Conservation (phyloP, 1,284 basidiomycete genomes). For the Wallemia mellicola region DNA sequence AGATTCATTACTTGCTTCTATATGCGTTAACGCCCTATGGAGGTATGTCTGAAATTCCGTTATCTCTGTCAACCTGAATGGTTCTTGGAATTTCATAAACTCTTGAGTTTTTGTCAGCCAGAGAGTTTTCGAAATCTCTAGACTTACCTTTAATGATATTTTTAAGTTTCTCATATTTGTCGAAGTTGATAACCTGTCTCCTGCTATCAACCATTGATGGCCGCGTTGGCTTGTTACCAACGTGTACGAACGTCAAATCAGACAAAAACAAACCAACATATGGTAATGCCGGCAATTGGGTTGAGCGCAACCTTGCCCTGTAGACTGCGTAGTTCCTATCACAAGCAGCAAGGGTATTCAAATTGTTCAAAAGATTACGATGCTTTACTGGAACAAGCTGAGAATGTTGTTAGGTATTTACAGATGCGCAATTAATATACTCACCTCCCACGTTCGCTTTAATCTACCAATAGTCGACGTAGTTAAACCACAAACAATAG, state of each 20-base stretch:
- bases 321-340: conserved; percentile 79
- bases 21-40: conserved; percentile 9
- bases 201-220: conserved; percentile 35
- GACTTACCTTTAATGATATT: conserved; percentile 46
- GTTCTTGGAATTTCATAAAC: conserved; percentile 73
- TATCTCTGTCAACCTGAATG: conserved; percentile 51
- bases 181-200: conserved; percentile 74
- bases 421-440: background rate
- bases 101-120: conserved; percentile 20
- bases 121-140: conserved; percentile 3
- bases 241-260: conserved; percentile 79
- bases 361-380: conserved; percentile 39
- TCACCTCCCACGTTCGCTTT: conserved; percentile 65
- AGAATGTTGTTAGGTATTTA: background rate
- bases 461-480: conserved; percentile 74
- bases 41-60: conserved; percentile 56
- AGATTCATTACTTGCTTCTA: background rate
- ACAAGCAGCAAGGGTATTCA: conserved; percentile 64
- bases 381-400: conserved; percentile 42
- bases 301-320: conserved; percentile 30
- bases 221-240: conserved; percentile 66
- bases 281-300: conserved; percentile 58
- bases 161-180: conserved; percentile 71
- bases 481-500: conserved; percentile 80
- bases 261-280: conserved; percentile 68